phyloP scores from a whole-genome alignment of 129 eudicot species.

The Lactuca saligna region DNA sequence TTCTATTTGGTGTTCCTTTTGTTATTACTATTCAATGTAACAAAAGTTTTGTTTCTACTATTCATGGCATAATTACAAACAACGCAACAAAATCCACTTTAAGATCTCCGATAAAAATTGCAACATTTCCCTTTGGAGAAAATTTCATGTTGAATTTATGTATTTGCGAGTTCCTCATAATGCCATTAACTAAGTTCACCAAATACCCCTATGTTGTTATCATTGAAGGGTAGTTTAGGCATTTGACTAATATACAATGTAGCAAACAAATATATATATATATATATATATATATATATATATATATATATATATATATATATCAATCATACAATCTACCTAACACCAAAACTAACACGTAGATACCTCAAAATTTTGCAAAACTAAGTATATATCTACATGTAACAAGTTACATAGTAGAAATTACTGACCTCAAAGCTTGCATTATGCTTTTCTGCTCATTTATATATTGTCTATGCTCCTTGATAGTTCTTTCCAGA shows the following conservation, averaged over 20 bases:
- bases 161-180: not conserved
- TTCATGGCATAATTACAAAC: not conserved
- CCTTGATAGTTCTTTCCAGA: constrained; percentile 64
- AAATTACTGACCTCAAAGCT: constrained; percentile 61
- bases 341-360: too few relatives aligned
- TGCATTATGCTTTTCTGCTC: constrained; percentile 94
- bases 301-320: too few relatives aligned
- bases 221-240: constrained; percentile 5
- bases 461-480: constrained; percentile 50
- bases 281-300: too few relatives aligned
- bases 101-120: not conserved
- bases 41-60: not conserved
- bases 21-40: not conserved
- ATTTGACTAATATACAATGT: not conserved
- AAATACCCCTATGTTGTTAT: not conserved
- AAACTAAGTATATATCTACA: not conserved
- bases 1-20: constrained; percentile 1
- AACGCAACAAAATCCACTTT: not conserved
- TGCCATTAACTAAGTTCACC: not conserved
- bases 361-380: not conserved
- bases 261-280: not conserved
- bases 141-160: not conserved
- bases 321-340: not conserved
- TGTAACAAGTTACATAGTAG: not conserved
- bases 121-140: not conserved